Conservation (phyloP, 2,329 filamentous ascomycete genomes). For the Chaetomiaceae sp. region DNA sequence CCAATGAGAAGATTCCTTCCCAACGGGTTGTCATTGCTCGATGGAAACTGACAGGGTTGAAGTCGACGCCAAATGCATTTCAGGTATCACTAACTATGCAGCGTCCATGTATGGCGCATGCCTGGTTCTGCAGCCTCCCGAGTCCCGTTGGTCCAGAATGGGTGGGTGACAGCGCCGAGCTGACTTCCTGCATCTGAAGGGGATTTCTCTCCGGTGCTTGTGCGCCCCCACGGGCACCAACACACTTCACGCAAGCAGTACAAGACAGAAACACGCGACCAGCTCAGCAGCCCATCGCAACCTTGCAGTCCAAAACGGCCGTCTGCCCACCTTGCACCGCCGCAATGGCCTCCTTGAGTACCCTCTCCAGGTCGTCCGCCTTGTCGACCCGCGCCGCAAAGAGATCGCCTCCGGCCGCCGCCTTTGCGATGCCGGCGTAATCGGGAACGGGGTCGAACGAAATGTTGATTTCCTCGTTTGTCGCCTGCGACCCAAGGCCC, state of each 20-base stretch:
- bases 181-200: background rate
- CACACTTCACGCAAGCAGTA: background rate
- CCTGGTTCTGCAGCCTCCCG: background rate
- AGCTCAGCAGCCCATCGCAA: constrained; percentile 40
- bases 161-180: background rate
- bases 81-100: background rate
- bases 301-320: constrained; percentile 52
- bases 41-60: too few species aligned
- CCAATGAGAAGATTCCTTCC: too few species aligned
- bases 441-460: constrained; percentile 55
- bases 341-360: constrained; percentile 47
- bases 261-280: background rate
- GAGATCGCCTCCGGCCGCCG: constrained; percentile 51
- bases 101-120: background rate
- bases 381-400: constrained; percentile 46
- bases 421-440: constrained; percentile 57
- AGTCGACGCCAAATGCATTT: too few species aligned
- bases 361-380: constrained; percentile 42
- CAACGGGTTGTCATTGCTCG: too few species aligned
- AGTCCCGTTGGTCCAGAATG: background rate
- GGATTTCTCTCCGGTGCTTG: too few species aligned
- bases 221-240: background rate
- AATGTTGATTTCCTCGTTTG: constrained; percentile 61
- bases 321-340: constrained; percentile 47
- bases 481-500: constrained; percentile 49